Conservation (phyloP, 345 rosid genomes). For the Turritis glabra region DNA sequence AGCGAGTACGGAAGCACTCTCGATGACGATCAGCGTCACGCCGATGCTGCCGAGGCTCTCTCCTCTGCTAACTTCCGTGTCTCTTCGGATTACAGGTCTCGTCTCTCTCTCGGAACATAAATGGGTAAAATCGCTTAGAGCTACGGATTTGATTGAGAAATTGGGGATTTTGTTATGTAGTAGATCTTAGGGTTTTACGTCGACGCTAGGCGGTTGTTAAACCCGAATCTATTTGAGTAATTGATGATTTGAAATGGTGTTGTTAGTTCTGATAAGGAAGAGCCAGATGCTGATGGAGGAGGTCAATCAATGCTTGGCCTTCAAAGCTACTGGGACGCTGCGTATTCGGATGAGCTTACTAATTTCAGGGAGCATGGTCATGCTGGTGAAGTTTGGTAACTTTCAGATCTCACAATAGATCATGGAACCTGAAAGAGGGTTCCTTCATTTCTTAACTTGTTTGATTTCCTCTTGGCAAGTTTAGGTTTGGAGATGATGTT, state of each 20-base stretch:
- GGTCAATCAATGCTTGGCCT: slow-evolving; percentile 82
- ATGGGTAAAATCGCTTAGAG: background rate
- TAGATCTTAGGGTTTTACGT: slow-evolving; percentile 24
- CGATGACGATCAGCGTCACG: slow-evolving; percentile 98
- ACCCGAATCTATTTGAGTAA: background rate
- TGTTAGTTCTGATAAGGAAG: slow-evolving; percentile 90
- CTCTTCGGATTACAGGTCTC: slow-evolving; percentile 79
- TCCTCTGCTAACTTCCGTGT: slow-evolving; percentile 69
- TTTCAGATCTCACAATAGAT: slow-evolving; percentile 7
- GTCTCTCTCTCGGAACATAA: background rate
- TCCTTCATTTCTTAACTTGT: background rate
- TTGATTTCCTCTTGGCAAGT: slow-evolving; percentile 8
- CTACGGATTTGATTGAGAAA: background rate
- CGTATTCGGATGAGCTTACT: slow-evolving; percentile 85
- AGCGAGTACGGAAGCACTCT: slow-evolving; percentile 98
- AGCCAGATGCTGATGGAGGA: slow-evolving; percentile 76
- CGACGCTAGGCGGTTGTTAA: background rate
- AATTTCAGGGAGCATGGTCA: slow-evolving; percentile 94
- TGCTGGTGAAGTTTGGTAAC: slow-evolving; percentile 89
- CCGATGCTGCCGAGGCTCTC: slow-evolving; percentile 90
- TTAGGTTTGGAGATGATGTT: slow-evolving; percentile 94
- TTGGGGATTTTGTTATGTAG: background rate
- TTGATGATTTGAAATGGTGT: slow-evolving; percentile 26
- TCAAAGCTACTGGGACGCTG: slow-evolving; percentile 95
- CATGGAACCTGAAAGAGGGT: background rate